phyloP scores from a whole-genome alignment of 2,329 filamentous ascomycete genomes.

The Metarhizium anisopliae region DNA sequence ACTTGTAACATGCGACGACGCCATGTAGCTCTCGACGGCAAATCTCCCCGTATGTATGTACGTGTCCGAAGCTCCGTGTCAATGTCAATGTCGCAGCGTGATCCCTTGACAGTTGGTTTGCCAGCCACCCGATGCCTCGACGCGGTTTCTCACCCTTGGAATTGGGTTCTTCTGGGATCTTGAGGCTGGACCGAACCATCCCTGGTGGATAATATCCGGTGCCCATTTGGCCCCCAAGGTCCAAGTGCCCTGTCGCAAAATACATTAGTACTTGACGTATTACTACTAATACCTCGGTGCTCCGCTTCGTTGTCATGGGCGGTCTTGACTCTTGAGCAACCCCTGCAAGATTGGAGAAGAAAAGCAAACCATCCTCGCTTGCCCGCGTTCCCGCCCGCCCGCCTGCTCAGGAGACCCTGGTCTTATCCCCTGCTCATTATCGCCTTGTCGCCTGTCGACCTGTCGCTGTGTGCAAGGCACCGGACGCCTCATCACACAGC shows the following conservation, averaged over 20 bases:
- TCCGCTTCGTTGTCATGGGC: not conserved
- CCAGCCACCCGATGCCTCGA: not conserved
- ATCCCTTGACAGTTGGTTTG: not conserved
- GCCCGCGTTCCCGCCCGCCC: conserved; percentile 1
- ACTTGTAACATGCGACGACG: too few relatives aligned
- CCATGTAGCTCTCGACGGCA: too few relatives aligned
- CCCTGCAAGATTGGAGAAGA: not conserved
- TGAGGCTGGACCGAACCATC: too few relatives aligned
- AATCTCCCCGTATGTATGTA: too few relatives aligned
- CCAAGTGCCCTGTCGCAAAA: not conserved
- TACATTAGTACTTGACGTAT: too few relatives aligned
- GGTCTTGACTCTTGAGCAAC: not conserved
- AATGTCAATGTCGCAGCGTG: too few relatives aligned
- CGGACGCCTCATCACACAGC: not conserved
- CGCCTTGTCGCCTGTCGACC: not conserved
- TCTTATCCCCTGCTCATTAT: not conserved
- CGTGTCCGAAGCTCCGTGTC: too few relatives aligned
- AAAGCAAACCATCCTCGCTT: conserved; percentile 4
- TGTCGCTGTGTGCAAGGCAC: not conserved
- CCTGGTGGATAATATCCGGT: too few relatives aligned
- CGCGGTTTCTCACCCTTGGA: not conserved
- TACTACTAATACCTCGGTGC: not conserved
- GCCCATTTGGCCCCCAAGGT: too few relatives aligned
- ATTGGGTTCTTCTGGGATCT: not conserved
- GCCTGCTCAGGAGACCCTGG: conserved; percentile 1